Base-by-base conservation (phyloP, 2,329 filamentous ascomycete genomes). In the Aspergillus sp. region DNA sequence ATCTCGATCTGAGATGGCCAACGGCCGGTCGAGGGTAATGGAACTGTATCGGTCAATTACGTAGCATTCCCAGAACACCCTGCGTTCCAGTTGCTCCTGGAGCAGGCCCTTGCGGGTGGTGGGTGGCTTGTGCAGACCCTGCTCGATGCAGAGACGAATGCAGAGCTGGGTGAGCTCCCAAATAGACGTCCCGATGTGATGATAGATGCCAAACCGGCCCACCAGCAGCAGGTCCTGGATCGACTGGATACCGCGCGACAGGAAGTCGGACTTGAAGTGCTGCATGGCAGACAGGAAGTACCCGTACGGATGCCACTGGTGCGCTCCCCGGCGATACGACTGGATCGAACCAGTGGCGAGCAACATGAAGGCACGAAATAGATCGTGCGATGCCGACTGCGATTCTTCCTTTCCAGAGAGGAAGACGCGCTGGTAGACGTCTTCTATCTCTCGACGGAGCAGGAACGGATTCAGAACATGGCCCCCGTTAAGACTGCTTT, bases 11-110 rank as follows among this genome's bases (percentile, higher is more conserved):
- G 69, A 62, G 5, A 80, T 76, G 0, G 77, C 73, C 55, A 77
- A 77, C 0, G 76, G 77, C 2, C 77, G 72, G 34, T 71, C 73
- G 0, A 80, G 64, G 1, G 74, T 76, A 0, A 70, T 72, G 2
- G 77, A 79, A 57, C 73, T 78, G 43, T 80, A 79, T 17, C 76
- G 66, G 55, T 79, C 76, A 13, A 78, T 72, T n/a, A 78, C 68
- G 51, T 79, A 80, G 59, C 74, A 77, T 39, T 76, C 69, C 78
- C 78, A 79, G 59, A 80, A 80, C 0, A 79, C 71, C 1, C 76
- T 65, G 1, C 76, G 69, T 34, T 66, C 68, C 13, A 74, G 66
- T 44, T 79, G 76, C 30, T 76, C 71, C 11, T 72, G 60, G 5
- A 77, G 34, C 0, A 68, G 62, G 3, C 60, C 54, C 0, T 15